Percentiles rank a stretch among this genome's conserved stretches.
Conservation (phyloP, 169 alveolate species). For the Eimeria acervulina region DNA sequence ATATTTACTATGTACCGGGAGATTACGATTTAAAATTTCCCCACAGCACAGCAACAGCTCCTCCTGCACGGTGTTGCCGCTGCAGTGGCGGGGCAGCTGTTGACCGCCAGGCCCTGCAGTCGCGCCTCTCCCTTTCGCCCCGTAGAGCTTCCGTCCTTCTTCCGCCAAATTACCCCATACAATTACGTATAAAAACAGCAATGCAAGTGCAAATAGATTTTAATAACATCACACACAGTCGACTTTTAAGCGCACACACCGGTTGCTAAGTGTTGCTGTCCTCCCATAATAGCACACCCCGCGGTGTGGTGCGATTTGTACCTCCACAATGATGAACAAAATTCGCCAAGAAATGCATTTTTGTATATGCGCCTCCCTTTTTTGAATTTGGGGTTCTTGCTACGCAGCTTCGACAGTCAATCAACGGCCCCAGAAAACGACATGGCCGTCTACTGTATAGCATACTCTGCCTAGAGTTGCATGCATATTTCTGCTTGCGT, state of each 20-base stretch:
- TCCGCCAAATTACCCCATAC: not conserved
- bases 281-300: conserved; percentile 25
- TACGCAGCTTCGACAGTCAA: not conserved
- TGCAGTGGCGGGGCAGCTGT: conserved; percentile 73
- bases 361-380: not conserved
- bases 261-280: not conserved
- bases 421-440: not conserved
- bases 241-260: not conserved
- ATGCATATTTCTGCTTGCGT: not conserved
- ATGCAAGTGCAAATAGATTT: not conserved
- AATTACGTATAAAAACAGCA: not conserved
- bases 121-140: conserved; percentile 56
- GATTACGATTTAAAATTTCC: conserved; percentile 12
- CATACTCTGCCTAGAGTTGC: not conserved
- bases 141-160: conserved; percentile 26
- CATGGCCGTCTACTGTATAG: not conserved
- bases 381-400: not conserved
- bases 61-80: conserved; percentile 61
- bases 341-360: not conserved
- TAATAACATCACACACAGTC: not conserved
- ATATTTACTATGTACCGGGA: not conserved
- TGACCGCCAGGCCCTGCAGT: conserved; percentile 59
- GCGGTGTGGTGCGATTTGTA: conserved; percentile 36
- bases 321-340: not conserved
- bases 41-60: conserved; percentile 38